Percentiles rank a stretch among this genome's conserved stretches.
These are phyloP conservation scores for Cercospora beticola DNA, from an alignment of 2,329 filamentous ascomycete genomes.

Conservation along the genomic window DNA sequence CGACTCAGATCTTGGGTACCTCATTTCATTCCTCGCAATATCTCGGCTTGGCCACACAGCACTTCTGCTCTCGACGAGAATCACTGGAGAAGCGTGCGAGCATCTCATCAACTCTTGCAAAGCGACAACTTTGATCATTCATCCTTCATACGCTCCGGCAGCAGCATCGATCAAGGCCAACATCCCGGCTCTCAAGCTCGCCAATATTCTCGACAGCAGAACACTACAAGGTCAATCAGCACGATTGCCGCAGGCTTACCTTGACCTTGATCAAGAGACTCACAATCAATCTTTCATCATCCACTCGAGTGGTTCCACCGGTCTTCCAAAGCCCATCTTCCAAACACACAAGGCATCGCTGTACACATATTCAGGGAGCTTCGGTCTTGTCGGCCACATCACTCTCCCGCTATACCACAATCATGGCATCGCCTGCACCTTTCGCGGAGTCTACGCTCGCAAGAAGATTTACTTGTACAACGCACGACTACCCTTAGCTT, in stretches of 20 bases:
- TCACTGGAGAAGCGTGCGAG: constrained; percentile 52
- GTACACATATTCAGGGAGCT: constrained; percentile 49
- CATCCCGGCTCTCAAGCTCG: constrained; percentile 33
- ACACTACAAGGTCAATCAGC: not conserved
- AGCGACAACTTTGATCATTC: constrained; percentile 27
- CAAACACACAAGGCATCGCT: constrained; percentile 56
- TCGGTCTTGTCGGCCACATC: constrained; percentile 53
- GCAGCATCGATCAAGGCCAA: constrained; percentile 28
- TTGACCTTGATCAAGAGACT: constrained; percentile 33
- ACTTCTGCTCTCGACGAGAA: constrained; percentile 54
- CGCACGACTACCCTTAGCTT: constrained; percentile 55
- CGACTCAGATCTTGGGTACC: constrained; percentile 54
- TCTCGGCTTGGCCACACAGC: constrained; percentile 56
- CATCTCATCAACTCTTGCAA: constrained; percentile 47
- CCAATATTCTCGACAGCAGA: constrained; percentile 28
- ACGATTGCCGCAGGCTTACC: constrained; percentile 12
- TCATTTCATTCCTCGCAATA: constrained; percentile 54
- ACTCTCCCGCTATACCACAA: constrained; percentile 61
- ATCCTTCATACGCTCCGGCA: constrained; percentile 27
- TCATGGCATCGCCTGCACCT: constrained; percentile 58
- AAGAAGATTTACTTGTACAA: constrained; percentile 57
- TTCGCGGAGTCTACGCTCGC: constrained; percentile 53
- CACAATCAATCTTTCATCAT: constrained; percentile 44
- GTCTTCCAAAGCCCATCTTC: constrained; percentile 62
- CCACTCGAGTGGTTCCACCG: constrained; percentile 57